These are phyloP conservation scores for Aspergillus arachidicola DNA, from an alignment of 2,329 filamentous ascomycete genomes.

Conservation along the genomic window DNA sequence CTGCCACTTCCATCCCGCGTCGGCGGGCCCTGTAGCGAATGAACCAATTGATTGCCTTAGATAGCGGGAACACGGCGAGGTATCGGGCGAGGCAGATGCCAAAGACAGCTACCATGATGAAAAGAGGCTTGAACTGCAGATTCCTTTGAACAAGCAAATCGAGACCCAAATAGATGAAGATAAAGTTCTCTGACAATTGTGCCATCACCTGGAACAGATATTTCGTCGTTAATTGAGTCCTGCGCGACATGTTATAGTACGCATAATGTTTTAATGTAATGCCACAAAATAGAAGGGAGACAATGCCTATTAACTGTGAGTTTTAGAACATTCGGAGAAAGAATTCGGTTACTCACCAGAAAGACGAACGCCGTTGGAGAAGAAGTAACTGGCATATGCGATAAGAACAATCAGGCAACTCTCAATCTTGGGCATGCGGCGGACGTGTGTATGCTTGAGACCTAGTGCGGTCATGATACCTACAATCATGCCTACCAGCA, in stretches of 20 bases:
- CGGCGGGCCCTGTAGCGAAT: slow-evolving; percentile 82
- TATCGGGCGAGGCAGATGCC: slow-evolving; percentile 92
- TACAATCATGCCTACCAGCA: slow-evolving; percentile 84
- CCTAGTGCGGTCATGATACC: slow-evolving; percentile 84
- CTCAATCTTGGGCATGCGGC: slow-evolving; percentile 93
- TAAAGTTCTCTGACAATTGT: slow-evolving; percentile 97
- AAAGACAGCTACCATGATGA: slow-evolving; percentile 89
- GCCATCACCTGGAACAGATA: slow-evolving; percentile 95
- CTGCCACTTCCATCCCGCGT: slow-evolving; percentile 72
- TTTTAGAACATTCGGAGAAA: not conserved
- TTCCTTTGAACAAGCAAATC: slow-evolving; percentile 91
- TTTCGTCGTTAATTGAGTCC: slow-evolving; percentile 96
- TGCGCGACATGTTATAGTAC: slow-evolving; percentile 99
- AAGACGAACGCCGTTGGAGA: slow-evolving; percentile 93
- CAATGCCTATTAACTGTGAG: slow-evolving; percentile 70
- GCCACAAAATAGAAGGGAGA: slow-evolving; percentile 93
- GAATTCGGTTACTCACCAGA: slow-evolving; percentile 67
- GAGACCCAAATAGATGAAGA: slow-evolving; percentile 97
- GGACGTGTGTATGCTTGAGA: slow-evolving; percentile 91
- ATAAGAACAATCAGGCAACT: slow-evolving; percentile 92
- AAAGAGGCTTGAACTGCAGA: slow-evolving; percentile 87
- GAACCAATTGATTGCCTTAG: slow-evolving; percentile 86
- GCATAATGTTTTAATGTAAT: slow-evolving; percentile 99
- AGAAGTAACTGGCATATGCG: slow-evolving; percentile 95
- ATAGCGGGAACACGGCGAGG: slow-evolving; percentile 92